Percentiles rank a stretch among this genome's conserved stretches.
These are phyloP conservation scores for Sarocladiaceae sp. DNA, from an alignment of 2,329 filamentous ascomycete species.

Conservation along the genomic window DNA sequence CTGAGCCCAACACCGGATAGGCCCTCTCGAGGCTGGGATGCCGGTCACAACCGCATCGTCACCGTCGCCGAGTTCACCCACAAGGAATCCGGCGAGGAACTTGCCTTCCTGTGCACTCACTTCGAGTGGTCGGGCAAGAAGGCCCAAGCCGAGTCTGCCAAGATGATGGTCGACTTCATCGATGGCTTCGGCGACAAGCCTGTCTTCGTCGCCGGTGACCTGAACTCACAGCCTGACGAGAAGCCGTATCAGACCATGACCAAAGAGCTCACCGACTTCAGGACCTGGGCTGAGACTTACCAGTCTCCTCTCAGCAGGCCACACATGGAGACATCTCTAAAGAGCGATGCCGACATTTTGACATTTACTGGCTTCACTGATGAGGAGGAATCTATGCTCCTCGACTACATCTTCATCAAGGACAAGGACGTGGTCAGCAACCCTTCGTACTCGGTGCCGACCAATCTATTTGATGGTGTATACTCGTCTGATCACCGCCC, in stretches of 20 bases:
- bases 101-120: conserved; percentile 49
- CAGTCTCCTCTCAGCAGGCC: conserved; percentile 18
- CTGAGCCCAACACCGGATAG: conserved; percentile 52
- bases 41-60: conserved; percentile 37
- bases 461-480: conserved; percentile 16
- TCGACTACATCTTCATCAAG: conserved; percentile 28
- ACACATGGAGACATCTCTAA: conserved; percentile 20
- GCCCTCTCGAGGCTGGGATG: conserved; percentile 58
- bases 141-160: conserved; percentile 36
- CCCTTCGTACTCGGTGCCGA: background rate
- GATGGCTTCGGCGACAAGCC: conserved; percentile 12
- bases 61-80: conserved; percentile 43
- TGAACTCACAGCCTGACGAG: conserved; percentile 25
- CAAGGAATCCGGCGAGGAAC: conserved; percentile 24
- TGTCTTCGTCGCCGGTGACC: conserved; percentile 28
- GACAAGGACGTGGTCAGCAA: conserved; percentile 20
- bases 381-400: conserved; percentile 14
- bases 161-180: conserved; percentile 29
- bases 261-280: conserved; percentile 19
- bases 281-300: conserved; percentile 18
- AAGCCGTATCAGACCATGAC: conserved; percentile 22
- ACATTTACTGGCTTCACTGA: conserved; percentile 27
- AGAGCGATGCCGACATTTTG: background rate
- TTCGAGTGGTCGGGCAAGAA: conserved; percentile 42
- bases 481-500: conserved; percentile 29